Percentiles rank a stretch among this genome's conserved stretches.
Evolutionary conservation across 1,139 yeast species (phyloP).

Genomic region (Saccharomyces uvarum): DNA sequence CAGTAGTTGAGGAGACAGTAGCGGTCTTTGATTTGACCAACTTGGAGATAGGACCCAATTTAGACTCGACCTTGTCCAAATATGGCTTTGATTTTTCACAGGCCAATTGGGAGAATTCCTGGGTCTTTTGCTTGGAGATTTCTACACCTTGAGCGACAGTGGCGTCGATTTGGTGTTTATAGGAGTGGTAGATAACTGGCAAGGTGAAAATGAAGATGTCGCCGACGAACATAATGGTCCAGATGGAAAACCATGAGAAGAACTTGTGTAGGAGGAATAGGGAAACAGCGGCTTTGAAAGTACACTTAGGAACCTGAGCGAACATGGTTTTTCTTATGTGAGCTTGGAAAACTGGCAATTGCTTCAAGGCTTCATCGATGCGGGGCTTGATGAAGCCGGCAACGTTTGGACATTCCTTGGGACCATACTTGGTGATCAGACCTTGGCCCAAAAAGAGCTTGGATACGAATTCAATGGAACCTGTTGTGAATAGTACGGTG

Average conservation of each 20-base stretch:
- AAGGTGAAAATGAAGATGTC: constrained; percentile 62
- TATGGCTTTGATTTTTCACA: constrained; percentile 46
- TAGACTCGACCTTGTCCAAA: constrained; percentile 40
- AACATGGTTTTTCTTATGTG: constrained; percentile 28
- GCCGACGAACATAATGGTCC: constrained; percentile 51
- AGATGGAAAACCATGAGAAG: constrained; percentile 70
- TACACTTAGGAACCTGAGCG: constrained; percentile 38
- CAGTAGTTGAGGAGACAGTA: constrained; percentile 43
- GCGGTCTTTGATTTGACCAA: constrained; percentile 53
- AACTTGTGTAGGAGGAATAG: constrained; percentile 62
- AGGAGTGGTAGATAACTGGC: constrained; percentile 66
- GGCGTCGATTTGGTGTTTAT: constrained; percentile 77
- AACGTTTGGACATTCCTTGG: constrained; percentile 30
- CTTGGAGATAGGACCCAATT: constrained; percentile 57
- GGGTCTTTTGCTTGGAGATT: constrained; percentile 49
- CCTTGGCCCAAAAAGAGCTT: constrained; percentile 64
- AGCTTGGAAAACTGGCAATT: constrained; percentile 28
- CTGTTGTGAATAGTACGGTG: constrained; percentile 41
- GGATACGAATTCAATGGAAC: constrained; percentile 63
- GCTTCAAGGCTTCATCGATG: constrained; percentile 24
- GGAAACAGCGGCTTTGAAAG: constrained; percentile 64
- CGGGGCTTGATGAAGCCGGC: constrained; percentile 44
- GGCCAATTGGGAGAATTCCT: constrained; percentile 45
- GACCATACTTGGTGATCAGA: constrained; percentile 46
- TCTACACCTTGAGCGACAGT: constrained; percentile 52